These are phyloP conservation scores for Mollisia scopiformis DNA, from an alignment of 2,329 filamentous ascomycete genomes.

Conservation along the genomic window DNA sequence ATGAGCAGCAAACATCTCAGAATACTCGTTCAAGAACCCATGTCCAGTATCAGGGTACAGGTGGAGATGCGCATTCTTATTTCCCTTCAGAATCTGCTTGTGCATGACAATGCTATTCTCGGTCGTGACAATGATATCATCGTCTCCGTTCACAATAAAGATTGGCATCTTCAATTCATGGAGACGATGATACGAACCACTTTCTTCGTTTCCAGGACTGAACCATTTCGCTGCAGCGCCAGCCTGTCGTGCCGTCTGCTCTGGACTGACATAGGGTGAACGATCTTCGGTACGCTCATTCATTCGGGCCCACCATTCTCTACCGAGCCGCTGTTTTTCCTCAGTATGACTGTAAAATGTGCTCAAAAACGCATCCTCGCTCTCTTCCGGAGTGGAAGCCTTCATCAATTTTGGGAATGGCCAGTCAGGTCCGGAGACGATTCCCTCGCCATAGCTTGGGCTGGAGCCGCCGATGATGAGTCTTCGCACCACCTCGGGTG, in stretches of 20 bases:
- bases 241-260: constrained; percentile 3
- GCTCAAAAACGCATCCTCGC: not conserved
- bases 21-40: constrained; percentile 21
- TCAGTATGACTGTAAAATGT: constrained; percentile 2
- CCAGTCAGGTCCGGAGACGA: not conserved
- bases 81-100: not conserved
- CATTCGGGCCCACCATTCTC: constrained; percentile 20
- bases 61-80: constrained; percentile 15
- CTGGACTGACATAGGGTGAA: not conserved
- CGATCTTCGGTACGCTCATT: constrained; percentile 14
- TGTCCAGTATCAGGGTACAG: constrained; percentile 23
- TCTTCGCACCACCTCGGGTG: constrained; percentile 41
- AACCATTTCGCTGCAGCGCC: constrained; percentile 4
- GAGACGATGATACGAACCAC: constrained; percentile 21
- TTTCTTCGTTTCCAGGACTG: not conserved
- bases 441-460: constrained; percentile 32
- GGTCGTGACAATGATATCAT: constrained; percentile 16
- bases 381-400: not conserved
- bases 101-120: constrained; percentile 15
- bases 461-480: constrained; percentile 49
- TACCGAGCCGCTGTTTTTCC: constrained; percentile 5
- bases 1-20: constrained; percentile 18
- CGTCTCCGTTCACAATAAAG: constrained; percentile 28
- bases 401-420: constrained; percentile 1
- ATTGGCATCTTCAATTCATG: constrained; percentile 32